Percentiles rank a stretch among this genome's conserved stretches.
Conservation (phyloP, 192 early-diverging fungal genomes). For the Podila verticillata region DNA sequence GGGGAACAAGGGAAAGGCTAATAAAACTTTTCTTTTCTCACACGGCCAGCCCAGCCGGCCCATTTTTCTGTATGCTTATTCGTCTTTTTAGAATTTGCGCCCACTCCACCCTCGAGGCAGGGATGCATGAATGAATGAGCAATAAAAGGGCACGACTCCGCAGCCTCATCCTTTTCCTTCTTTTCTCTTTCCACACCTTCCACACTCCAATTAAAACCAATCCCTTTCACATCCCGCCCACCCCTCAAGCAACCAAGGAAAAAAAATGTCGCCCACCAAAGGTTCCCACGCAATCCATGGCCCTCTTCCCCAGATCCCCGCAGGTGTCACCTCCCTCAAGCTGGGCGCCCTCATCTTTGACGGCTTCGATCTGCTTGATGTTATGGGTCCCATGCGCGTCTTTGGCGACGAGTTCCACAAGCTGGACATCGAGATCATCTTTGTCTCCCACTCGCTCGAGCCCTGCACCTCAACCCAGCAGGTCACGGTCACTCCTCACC, state of each 20-base stretch:
- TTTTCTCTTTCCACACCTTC: not conserved
- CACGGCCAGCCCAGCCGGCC: too few species aligned
- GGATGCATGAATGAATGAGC: too few species aligned
- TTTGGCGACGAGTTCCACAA: conserved; percentile 26
- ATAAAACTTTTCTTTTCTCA: too few species aligned
- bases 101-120: not conserved
- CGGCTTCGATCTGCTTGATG: conserved; percentile 40
- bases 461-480: conserved; percentile 20
- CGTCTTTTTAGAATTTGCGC: too few species aligned
- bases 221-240: not conserved
- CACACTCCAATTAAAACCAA: not conserved
- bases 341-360: conserved; percentile 46
- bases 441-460: conserved; percentile 18
- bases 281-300: conserved; percentile 28
- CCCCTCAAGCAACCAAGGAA: not conserved
- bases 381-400: conserved; percentile 43
- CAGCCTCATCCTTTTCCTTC: not conserved
- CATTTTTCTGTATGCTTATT: too few species aligned
- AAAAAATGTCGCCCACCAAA: conserved; percentile 7
- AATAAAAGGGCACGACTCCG: too few species aligned
- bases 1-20: too few species aligned
- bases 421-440: conserved; percentile 31
- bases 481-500: conserved; percentile 33
- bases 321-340: conserved; percentile 1
- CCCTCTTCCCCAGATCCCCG: conserved; percentile 40